Evolutionary conservation across 805 yeast genomes (phyloP).

Genomic region (Kluyveromyces wickerhamii): DNA sequence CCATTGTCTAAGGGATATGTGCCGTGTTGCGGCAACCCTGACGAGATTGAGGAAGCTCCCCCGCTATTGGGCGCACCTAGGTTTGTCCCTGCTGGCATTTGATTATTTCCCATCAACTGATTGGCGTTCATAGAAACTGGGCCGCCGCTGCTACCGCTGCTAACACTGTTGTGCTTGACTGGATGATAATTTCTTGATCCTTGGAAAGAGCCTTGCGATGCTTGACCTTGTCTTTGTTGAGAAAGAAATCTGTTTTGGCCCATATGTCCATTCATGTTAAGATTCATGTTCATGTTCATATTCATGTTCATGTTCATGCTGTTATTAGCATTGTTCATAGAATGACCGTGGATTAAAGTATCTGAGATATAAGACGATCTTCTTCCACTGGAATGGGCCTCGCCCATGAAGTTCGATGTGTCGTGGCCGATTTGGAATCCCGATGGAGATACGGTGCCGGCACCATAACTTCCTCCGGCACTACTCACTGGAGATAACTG

Average conservation of each 20-base stretch:
- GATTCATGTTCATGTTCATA: background rate
- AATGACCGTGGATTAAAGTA: constrained; percentile 35
- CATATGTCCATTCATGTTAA: background rate
- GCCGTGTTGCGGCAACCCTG: constrained; percentile 9
- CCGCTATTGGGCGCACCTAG: constrained; percentile 1
- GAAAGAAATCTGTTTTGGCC: constrained; percentile 3
- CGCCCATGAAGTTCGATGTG: background rate
- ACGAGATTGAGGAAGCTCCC: background rate
- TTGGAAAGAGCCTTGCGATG: constrained; percentile 3
- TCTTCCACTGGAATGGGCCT: constrained; percentile 40
- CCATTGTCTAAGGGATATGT: constrained; percentile 53
- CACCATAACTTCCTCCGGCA: constrained; percentile 5
- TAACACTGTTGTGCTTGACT: constrained; percentile 14
- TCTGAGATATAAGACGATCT: constrained; percentile 74
- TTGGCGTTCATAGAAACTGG: constrained; percentile 14
- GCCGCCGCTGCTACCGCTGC: constrained; percentile 1
- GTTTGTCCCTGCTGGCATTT: background rate
- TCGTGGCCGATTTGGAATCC: constrained; percentile 4
- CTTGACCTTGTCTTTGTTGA: constrained; percentile 11
- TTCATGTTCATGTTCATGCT: constrained; percentile 11
- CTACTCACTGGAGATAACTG: constrained; percentile 10
- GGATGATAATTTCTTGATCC: constrained; percentile 7
- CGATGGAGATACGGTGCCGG: constrained; percentile 7
- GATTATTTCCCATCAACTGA: constrained; percentile 9
- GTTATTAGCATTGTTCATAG: background rate